Percentiles rank a stretch among this genome's conserved stretches.
These are phyloP conservation scores for Eucalyptus cloeziana DNA, from an alignment of 345 rosid species.

Conservation along the genomic window DNA sequence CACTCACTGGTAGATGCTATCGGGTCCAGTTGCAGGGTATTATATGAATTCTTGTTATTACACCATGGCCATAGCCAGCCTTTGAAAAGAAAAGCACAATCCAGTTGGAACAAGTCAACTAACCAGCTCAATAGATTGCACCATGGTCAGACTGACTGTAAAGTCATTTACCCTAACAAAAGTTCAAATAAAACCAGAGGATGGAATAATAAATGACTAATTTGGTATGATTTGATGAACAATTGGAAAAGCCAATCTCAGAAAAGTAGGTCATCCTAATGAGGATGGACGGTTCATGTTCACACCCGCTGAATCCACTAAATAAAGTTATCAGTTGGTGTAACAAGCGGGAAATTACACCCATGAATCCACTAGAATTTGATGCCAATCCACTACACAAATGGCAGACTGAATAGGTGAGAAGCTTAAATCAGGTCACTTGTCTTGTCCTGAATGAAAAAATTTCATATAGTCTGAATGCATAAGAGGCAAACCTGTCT, in stretches of 20 bases:
- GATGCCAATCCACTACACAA: background rate
- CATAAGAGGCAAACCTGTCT: slow-evolving; percentile 49
- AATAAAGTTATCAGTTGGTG: background rate
- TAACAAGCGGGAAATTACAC: background rate
- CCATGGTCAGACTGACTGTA: background rate
- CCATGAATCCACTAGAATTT: background rate
- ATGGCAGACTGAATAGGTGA: background rate
- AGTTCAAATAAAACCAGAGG: background rate
- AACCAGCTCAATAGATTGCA: background rate
- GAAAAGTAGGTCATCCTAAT: background rate
- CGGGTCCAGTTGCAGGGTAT: background rate
- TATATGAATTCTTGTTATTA: background rate
- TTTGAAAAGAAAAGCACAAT: background rate
- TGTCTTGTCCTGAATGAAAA: background rate
- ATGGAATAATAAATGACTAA: background rate
- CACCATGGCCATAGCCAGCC: background rate
- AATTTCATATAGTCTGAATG: background rate
- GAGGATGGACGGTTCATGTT: background rate
- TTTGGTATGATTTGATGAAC: background rate
- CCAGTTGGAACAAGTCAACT: background rate
- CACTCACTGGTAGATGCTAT: background rate
- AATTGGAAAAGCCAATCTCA: background rate
- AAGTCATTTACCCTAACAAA: background rate
- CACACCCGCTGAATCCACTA: background rate
- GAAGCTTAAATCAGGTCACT: background rate